Percentiles rank a stretch among this genome's conserved stretches.
Conservation (phyloP, 768 basidiomycete species). For the Mycena haematopus region DNA sequence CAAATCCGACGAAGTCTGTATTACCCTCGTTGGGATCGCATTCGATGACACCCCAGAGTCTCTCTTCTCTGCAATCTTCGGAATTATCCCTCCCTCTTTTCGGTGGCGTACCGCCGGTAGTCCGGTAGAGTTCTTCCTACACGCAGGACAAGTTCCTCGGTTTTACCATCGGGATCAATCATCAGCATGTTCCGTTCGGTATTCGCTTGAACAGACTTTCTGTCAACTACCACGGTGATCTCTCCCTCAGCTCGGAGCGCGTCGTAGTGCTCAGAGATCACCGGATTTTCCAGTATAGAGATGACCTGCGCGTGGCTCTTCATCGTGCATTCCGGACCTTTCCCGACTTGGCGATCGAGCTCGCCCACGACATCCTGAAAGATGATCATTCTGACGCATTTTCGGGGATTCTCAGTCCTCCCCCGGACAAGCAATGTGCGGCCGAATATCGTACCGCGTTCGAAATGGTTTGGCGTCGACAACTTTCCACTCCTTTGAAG, state of each 20-base stretch:
- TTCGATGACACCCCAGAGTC: background rate
- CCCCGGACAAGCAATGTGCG: background rate
- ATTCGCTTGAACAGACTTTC: constrained; percentile 5
- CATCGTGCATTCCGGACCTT: constrained; percentile 1
- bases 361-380: constrained; percentile 8
- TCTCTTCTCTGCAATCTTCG: constrained; percentile 15
- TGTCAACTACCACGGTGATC: constrained; percentile 20
- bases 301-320: background rate
- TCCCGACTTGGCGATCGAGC: constrained; percentile 12
- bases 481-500: background rate
- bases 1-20: constrained; percentile 8
- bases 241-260: constrained; percentile 12
- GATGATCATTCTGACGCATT: constrained; percentile 10
- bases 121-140: constrained; percentile 4
- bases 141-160: background rate
- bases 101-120: background rate
- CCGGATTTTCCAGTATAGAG: background rate
- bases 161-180: constrained; percentile 18
- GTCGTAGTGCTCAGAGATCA: background rate
- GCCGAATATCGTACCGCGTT: constrained; percentile 11
- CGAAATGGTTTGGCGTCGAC: background rate
- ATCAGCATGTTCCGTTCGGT: constrained; percentile 3
- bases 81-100: constrained; percentile 2
- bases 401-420: constrained; percentile 11
- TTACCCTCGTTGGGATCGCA: constrained; percentile 6